phyloP scores from a whole-genome alignment of 768 basidiomycete species.

The Trametes meyenii region DNA sequence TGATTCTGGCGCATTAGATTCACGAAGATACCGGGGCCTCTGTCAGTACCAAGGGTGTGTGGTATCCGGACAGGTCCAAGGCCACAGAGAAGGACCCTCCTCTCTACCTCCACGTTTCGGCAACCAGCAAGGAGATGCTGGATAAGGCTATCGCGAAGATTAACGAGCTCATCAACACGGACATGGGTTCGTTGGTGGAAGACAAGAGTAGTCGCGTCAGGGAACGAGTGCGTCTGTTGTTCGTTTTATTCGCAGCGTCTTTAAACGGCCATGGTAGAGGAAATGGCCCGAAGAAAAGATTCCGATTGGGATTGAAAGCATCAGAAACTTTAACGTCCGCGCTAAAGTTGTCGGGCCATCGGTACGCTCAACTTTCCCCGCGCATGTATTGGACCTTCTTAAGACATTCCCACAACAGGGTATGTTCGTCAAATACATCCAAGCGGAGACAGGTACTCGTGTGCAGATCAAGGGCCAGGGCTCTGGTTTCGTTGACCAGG shows the following conservation, averaged over 20 bases:
- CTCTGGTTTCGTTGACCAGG: slow-evolving; percentile 92
- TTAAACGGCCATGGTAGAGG: slow-evolving; percentile 49
- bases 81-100: slow-evolving; percentile 93
- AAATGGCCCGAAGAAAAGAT: slow-evolving; percentile 99
- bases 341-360: slow-evolving; percentile 97
- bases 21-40: slow-evolving; percentile 91
- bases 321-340: slow-evolving; percentile 96
- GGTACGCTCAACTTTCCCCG: slow-evolving; percentile 41
- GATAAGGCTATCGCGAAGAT: slow-evolving; percentile 71
- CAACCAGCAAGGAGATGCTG: slow-evolving; percentile 63
- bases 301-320: slow-evolving; percentile 82
- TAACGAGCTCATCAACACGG: slow-evolving; percentile 71
- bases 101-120: slow-evolving; percentile 91
- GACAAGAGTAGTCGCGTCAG: slow-evolving; percentile 71
- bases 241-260: neutral
- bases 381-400: neutral
- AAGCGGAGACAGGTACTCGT: slow-evolving; percentile 92
- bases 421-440: slow-evolving; percentile 97
- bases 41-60: slow-evolving; percentile 90
- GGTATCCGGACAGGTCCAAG: slow-evolving; percentile 93
- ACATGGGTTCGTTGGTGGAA: slow-evolving; percentile 81
- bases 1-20: slow-evolving; percentile 54
- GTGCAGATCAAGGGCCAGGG: slow-evolving; percentile 97
- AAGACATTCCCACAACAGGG: slow-evolving; percentile 52
- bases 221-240: slow-evolving; percentile 55